Percentiles rank a stretch among this genome's conserved stretches.
Conservation (phyloP, 495 filamentous ascomycete species). For the Amphirosellinia nigrospora region DNA sequence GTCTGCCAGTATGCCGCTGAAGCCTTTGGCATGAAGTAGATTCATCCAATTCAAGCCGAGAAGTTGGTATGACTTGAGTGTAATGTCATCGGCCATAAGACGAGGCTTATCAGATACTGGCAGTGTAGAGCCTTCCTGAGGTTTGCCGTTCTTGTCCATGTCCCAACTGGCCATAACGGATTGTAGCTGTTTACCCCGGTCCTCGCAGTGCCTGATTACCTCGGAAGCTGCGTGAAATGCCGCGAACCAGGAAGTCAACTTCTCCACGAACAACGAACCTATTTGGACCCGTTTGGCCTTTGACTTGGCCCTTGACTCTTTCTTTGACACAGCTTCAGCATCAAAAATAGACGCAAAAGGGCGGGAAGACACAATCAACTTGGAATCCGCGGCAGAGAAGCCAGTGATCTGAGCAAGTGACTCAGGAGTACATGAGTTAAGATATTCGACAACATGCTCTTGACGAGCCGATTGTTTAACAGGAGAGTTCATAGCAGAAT, state of each 20-base stretch:
- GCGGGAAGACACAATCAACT: constrained; percentile 67
- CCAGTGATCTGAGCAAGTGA: constrained; percentile 80
- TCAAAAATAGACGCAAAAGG: constrained; percentile 70
- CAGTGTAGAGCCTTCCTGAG: constrained; percentile 25
- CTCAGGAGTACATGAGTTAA: constrained; percentile 77
- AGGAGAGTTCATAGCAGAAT: constrained; percentile 62
- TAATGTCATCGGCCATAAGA: constrained; percentile 71
- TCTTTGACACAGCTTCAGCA: constrained; percentile 64
- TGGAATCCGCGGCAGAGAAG: constrained; percentile 69
- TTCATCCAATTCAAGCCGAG: constrained; percentile 94
- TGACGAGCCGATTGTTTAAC: constrained; percentile 5
- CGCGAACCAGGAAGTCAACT: constrained; percentile 34
- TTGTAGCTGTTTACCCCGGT: constrained; percentile 30
- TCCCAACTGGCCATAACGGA: constrained; percentile 32
- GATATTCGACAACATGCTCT: constrained; percentile 69
- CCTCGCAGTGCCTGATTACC: constrained; percentile 40
- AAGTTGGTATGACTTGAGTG: constrained; percentile 90
- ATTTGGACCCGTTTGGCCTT: constrained; percentile 44
- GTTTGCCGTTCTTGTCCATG: constrained; percentile 34
- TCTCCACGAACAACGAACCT: constrained; percentile 48
- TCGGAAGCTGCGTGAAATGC: constrained; percentile 37
- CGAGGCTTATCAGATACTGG: constrained; percentile 69
- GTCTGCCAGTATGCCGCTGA: constrained; percentile 91
- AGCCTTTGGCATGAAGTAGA: constrained; percentile 74
- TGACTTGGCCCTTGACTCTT: constrained; percentile 41